Evolutionary conservation across 805 yeast species (phyloP).

Genomic region (Suhomyces prunicola): DNA sequence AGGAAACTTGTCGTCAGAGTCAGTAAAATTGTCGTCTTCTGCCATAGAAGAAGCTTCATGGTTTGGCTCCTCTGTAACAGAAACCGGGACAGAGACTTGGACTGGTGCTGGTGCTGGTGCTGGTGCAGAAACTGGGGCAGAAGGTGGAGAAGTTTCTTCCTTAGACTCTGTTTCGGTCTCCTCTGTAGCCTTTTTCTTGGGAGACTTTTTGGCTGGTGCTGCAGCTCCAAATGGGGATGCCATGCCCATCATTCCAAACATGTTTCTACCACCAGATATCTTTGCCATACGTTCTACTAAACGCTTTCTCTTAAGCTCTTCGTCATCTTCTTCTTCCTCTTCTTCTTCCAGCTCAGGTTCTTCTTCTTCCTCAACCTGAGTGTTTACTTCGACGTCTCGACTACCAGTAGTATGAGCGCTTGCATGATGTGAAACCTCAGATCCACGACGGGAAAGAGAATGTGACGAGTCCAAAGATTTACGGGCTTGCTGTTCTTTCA

Average conservation of each 20-base stretch:
- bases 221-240: conserved; percentile 37
- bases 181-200: conserved; percentile 3
- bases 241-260: conserved; percentile 71
- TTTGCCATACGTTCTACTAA: conserved; percentile 95
- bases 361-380: conserved; percentile 14
- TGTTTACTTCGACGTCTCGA: conserved; percentile 8
- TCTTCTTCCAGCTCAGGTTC: conserved; percentile 22
- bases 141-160: neutral
- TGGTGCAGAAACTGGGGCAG: neutral
- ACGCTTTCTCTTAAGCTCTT: conserved; percentile 70
- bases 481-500: neutral
- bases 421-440: neutral
- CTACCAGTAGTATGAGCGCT: conserved; percentile 3
- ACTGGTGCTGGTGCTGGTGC: neutral
- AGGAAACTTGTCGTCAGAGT: conserved; percentile 13
- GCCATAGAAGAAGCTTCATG: conserved; percentile 12
- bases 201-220: conserved; percentile 8
- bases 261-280: conserved; percentile 79
- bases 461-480: conserved; percentile 4
- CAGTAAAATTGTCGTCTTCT: conserved; percentile 23
- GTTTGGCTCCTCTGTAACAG: conserved; percentile 3
- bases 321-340: conserved; percentile 66
- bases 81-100: neutral
- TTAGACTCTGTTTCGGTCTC: neutral
- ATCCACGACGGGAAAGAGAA: neutral